These are phyloP conservation scores for Grosmannia clavigera DNA, from an alignment of 2,329 filamentous ascomycete species.

Conservation along the genomic window DNA sequence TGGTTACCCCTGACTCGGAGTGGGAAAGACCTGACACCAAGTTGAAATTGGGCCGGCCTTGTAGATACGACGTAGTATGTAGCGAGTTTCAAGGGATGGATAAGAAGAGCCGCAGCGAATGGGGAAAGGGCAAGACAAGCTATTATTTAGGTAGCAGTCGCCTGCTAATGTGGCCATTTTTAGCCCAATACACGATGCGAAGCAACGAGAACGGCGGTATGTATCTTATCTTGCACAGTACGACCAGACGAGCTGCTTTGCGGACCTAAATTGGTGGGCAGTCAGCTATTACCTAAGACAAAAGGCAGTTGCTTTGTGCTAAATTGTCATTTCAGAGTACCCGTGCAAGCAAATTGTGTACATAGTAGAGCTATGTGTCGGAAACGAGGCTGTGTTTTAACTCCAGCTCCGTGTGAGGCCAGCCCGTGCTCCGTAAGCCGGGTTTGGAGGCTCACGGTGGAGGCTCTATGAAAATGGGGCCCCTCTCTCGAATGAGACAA, in stretches of 20 bases:
- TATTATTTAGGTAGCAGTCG: not conserved
- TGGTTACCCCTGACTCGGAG: constrained; percentile 3
- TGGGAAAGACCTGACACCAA: constrained; percentile 30
- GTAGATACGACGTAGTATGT: constrained; percentile 12
- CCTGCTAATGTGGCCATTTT: not conserved
- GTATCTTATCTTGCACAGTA: no score
- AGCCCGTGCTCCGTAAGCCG: not conserved
- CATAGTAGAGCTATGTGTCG: not conserved
- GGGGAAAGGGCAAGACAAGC: not conserved
- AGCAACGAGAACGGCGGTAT: not conserved
- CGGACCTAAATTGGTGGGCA: not conserved
- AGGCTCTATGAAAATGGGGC: not conserved
- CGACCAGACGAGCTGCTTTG: not conserved
- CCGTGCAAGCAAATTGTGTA: not conserved
- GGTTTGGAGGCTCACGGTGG: not conserved
- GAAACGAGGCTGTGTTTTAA: not conserved
- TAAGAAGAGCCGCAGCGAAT: not conserved
- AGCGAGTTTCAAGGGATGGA: constrained; percentile 41
- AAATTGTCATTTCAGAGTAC: not conserved
- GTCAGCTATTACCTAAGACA: not conserved
- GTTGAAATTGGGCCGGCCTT: constrained; percentile 34
- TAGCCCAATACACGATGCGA: not conserved
- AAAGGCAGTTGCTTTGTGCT: no score
- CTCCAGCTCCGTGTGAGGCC: not conserved
- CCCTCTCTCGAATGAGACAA: not conserved